Conservation (phyloP, 139 green algal species). For the Ulvella scutata region DNA sequence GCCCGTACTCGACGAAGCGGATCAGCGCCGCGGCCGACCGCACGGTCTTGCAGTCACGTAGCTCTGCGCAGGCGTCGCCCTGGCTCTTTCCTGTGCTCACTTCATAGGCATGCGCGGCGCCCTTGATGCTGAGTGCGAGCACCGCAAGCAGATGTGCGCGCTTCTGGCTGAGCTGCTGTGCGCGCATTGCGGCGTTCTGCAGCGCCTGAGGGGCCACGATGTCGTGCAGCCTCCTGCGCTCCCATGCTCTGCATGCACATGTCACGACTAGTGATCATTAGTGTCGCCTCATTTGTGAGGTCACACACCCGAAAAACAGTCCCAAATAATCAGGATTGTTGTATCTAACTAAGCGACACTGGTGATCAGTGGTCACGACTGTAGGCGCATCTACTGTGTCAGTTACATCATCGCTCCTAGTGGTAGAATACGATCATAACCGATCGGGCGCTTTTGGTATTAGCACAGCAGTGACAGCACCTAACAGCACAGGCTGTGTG, state of each 20-base stretch:
- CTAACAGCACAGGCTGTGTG: no score
- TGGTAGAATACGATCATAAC: no score
- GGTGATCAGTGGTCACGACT: no score
- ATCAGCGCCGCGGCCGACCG: neutral
- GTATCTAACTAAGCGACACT: no score
- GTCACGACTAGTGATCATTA: no score
- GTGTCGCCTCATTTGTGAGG: no score
- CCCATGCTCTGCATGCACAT: neutral
- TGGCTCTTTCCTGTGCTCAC: neutral
- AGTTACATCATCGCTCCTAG: no score
- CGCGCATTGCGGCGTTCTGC: neutral
- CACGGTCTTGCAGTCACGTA: neutral
- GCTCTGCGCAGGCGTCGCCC: neutral
- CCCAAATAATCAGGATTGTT: no score
- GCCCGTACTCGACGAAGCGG: neutral
- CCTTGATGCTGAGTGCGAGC: neutral
- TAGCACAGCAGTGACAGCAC: no score
- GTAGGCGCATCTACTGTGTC: no score
- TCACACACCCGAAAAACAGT: no score
- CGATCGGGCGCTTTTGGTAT: no score
- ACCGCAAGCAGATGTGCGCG: neutral
- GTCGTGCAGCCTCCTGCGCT: neutral
- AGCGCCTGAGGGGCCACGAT: neutral
- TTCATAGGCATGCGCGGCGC: neutral
- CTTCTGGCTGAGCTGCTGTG: neutral